phyloP scores from a whole-genome alignment of 2,329 filamentous ascomycete species.

The Colletotrichum coccodes region DNA sequence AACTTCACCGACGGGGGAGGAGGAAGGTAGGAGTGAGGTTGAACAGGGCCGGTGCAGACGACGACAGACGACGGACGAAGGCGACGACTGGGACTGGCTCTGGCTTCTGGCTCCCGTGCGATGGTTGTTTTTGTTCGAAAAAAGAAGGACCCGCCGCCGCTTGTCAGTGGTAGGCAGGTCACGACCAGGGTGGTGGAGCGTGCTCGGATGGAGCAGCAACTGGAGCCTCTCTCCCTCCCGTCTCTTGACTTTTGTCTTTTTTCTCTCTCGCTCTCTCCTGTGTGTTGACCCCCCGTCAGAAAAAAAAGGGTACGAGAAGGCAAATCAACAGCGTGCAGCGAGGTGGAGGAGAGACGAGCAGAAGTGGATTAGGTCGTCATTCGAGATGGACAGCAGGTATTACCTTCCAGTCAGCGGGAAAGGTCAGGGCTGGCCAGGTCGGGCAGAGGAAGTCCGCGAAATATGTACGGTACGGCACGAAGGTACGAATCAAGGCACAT shows the following conservation, averaged over 20 bases:
- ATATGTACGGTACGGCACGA: background rate
- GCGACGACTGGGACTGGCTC: background rate
- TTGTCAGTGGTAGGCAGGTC: conserved; percentile 29
- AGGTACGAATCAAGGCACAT: background rate
- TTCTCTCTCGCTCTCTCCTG: conserved; percentile 1
- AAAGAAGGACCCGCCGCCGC: conserved; percentile 27
- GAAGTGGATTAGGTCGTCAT: conserved; percentile 1
- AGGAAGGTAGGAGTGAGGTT: conserved; percentile 30
- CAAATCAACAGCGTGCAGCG: conserved; percentile 2
- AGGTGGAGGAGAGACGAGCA: conserved; percentile 4
- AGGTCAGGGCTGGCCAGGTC: background rate
- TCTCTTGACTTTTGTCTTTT: background rate
- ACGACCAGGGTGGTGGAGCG: conserved; percentile 27
- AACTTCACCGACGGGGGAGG: conserved; percentile 13
- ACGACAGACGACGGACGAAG: background rate
- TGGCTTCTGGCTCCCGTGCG: background rate
- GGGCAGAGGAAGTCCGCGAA: background rate
- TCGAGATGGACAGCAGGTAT: background rate
- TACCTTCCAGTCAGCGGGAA: background rate
- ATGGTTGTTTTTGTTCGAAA: conserved; percentile 31
- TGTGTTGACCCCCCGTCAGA: background rate
- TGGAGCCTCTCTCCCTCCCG: conserved; percentile 18
- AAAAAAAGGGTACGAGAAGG: background rate
- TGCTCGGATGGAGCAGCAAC: conserved; percentile 20
- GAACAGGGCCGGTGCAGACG: conserved; percentile 19